Percentiles rank a stretch among this genome's conserved stretches.
Evolutionary conservation across 2,329 filamentous ascomycete species (phyloP).

Genomic region (Fusarium pseudocircinatum): DNA sequence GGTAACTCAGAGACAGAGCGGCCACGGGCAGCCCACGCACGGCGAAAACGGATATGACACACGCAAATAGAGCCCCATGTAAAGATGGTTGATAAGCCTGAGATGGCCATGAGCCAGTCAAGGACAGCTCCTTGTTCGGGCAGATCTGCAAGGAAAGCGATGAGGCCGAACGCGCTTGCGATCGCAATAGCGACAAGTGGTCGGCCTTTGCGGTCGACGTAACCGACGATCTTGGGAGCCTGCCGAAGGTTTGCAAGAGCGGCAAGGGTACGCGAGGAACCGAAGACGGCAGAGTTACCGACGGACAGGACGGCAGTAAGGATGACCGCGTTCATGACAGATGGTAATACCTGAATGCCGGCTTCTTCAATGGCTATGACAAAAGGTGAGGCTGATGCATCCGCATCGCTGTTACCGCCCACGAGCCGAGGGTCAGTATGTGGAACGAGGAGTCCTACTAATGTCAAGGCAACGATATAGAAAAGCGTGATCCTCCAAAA

Average conservation of each 20-base stretch:
- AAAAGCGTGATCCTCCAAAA: slow-evolving; percentile 95
- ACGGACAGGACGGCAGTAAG: slow-evolving; percentile 90
- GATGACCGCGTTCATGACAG: slow-evolving; percentile 95
- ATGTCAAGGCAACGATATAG: slow-evolving; percentile 82
- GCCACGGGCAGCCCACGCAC: slow-evolving; percentile 76
- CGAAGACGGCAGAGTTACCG: slow-evolving; percentile 91
- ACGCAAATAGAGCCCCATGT: slow-evolving; percentile 88
- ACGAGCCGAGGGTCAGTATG: slow-evolving; percentile 74
- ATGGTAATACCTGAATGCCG: slow-evolving; percentile 81
- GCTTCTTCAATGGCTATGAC: slow-evolving; percentile 91
- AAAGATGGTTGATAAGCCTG: slow-evolving; percentile 78
- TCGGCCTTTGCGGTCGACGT: slow-evolving; percentile 84
- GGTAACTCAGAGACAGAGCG: slow-evolving; percentile 80
- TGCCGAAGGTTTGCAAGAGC: slow-evolving; percentile 89
- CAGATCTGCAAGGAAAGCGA: slow-evolving; percentile 80
- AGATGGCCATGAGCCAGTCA: slow-evolving; percentile 81
- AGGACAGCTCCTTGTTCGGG: slow-evolving; percentile 70
- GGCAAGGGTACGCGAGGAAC: slow-evolving; percentile 87
- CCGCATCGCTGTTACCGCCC: slow-evolving; percentile 61
- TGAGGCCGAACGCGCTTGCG: slow-evolving; percentile 73
- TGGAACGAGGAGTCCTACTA: slow-evolving; percentile 85
- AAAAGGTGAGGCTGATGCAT: slow-evolving; percentile 85
- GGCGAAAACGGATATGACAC: slow-evolving; percentile 91
- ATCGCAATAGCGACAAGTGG: slow-evolving; percentile 78
- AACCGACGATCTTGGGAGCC: slow-evolving; percentile 79